These are phyloP conservation scores for Debaryomycetaceae sp. DNA, from an alignment of 1,139 yeast species.

Conservation along the genomic window DNA sequence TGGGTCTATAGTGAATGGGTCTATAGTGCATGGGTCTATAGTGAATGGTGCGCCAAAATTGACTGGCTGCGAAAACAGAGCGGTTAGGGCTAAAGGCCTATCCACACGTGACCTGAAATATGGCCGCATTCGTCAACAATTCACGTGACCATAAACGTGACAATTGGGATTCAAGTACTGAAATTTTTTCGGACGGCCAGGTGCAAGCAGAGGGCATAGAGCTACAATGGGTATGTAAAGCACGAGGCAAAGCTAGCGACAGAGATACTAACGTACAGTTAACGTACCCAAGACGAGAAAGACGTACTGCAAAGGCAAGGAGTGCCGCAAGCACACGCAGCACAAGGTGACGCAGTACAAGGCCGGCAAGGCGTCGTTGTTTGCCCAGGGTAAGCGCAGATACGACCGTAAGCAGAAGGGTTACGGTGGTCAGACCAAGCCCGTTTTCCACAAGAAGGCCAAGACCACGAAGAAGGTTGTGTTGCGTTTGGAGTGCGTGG, in stretches of 20 bases:
- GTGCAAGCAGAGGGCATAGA: no score
- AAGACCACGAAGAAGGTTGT: conserved; percentile 99
- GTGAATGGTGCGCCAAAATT: no score
- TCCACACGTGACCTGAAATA: no score
- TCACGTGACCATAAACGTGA: no score
- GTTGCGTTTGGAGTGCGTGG: conserved; percentile 97
- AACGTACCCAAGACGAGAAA: conserved; percentile 99
- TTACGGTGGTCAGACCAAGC: conserved; percentile 99
- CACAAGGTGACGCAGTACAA: conserved; percentile 99
- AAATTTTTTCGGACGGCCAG: conserved; percentile 2
- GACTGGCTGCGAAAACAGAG: no score
- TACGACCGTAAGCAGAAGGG: conserved; percentile 99
- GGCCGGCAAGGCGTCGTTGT: conserved; percentile 99
- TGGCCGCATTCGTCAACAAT: no score
- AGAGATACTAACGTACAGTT: conserved; percentile 45
- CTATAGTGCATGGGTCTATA: no score
- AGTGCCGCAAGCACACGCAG: conserved; percentile 99
- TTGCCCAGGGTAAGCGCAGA: conserved; percentile 99
- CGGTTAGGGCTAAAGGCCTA: no score
- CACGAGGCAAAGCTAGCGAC: background rate
- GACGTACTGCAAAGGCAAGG: conserved; percentile 99
- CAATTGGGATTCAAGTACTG: no score
- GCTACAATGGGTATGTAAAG: conserved; percentile 26
- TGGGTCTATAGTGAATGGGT: no score
- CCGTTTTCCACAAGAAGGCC: conserved; percentile 99